Base-by-base conservation (phyloP, 805 yeast genomes). In the Metschnikowia santaceciliae region DNA sequence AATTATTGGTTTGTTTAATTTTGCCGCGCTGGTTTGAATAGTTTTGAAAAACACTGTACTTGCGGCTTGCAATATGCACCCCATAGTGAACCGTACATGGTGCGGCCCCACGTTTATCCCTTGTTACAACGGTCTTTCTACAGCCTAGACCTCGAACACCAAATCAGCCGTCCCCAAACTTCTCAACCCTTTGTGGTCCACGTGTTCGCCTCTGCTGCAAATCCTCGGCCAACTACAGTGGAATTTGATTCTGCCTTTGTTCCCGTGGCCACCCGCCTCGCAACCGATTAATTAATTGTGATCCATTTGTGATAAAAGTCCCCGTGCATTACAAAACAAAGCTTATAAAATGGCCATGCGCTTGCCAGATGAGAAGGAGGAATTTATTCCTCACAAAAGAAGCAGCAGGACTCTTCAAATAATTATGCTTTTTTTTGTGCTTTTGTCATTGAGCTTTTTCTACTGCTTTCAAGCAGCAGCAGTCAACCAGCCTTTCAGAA, bases 61-160 rank as follows among this genome's bases (percentile, higher is more conserved):
- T 23, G 42, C 42, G 42, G 42, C 42, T 37, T 20, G 41, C 26
- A 37, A 37, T 37, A 37, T 37, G 41, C 41, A 37, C 41, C 41
- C 41, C 17, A 19, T 2, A 37, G 19, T 20, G 23, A 2, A 37
- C 41, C 42, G 13, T 4, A 11, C 30, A 15, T 19, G 19, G 14
- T 6, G 30, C 30, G 30, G 30, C 32, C 42, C 42, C 32, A 39
- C 42, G 42, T 39, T 39, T 39, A 30, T 30, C 32, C 19, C 32
- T 20, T 20, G 17, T 19, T n/a, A 14, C 42, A 14, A 22, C 30
- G 23, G n/a, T 39, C 35, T n/a, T 30, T 39, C 32, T 4, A 17
- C 10, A 39, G 15, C 6, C 30, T 32, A 20, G 32, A 6, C 19
- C 42, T 39, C 32, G 2, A 14, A 22, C 30, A 26, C 30, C 30